phyloP scores from a whole-genome alignment of 2,329 filamentous ascomycete genomes.

The Epichloe gansuensis region DNA sequence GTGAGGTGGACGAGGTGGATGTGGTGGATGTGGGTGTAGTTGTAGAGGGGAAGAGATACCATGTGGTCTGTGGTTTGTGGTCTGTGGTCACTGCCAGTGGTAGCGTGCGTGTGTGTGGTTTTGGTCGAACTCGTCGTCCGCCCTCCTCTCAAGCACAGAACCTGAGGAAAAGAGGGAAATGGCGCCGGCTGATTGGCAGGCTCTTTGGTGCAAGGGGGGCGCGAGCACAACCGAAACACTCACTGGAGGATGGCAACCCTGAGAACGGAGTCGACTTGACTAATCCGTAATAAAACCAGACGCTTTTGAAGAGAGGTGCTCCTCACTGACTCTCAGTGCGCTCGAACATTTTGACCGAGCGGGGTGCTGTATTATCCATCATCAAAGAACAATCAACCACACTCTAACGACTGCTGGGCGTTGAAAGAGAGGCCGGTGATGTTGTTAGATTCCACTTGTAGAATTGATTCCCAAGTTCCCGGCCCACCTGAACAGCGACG shows the following conservation, averaged over 20 bases:
- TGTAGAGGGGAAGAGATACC: conserved; percentile 5
- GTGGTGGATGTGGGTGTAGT: not conserved
- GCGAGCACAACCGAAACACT: not conserved
- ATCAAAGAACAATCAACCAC: no score
- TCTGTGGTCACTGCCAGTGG: not conserved
- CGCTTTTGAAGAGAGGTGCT: no score
- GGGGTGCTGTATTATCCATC: no score
- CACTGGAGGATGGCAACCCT: not conserved
- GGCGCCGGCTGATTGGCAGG: conserved; percentile 1
- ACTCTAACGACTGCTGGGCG: no score
- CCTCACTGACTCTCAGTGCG: no score
- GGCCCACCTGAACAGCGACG: no score
- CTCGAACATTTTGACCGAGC: no score
- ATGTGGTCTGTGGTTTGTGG: not conserved
- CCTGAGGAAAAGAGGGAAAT: not conserved
- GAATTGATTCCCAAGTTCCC: no score
- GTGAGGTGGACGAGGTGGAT: not conserved
- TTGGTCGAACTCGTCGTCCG: not conserved
- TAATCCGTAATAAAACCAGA: no score
- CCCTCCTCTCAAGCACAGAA: not conserved
- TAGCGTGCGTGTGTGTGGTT: not conserved
- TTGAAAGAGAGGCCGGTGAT: no score
- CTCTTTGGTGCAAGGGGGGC: not conserved
- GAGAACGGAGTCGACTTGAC: no score
- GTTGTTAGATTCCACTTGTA: no score